Evolutionary conservation across 2,329 filamentous ascomycete species (phyloP).

Genomic region (Exophiala viscosa): DNA sequence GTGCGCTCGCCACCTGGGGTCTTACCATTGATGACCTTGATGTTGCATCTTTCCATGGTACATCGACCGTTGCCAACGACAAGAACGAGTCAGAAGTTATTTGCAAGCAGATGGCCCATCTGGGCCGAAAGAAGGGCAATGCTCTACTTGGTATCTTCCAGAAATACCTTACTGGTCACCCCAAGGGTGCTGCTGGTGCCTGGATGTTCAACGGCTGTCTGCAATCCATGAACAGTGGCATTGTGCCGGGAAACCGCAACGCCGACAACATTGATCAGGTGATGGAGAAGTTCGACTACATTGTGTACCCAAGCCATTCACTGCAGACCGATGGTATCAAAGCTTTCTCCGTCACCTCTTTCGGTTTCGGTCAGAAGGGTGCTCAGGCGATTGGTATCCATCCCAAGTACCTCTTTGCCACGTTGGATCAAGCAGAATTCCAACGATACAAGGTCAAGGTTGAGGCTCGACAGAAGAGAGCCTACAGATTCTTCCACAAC

Average conservation of each 20-base stretch:
- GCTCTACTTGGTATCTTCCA: conserved; percentile 97
- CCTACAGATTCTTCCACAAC: conserved; percentile 98
- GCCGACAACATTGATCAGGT: conserved; percentile 94
- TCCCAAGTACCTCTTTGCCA: conserved; percentile 90
- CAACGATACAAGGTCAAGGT: conserved; percentile 81
- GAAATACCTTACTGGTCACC: conserved; percentile 97
- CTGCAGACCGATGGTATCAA: conserved; percentile 98
- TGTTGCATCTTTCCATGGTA: conserved; percentile 98
- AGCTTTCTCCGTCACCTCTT: conserved; percentile 97
- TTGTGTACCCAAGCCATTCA: conserved; percentile 90
- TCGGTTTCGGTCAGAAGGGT: conserved; percentile 98
- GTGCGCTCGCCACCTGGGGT: conserved; percentile 95
- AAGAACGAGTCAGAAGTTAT: conserved; percentile 99
- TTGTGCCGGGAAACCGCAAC: conserved; percentile 96
- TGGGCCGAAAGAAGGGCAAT: conserved; percentile 94
- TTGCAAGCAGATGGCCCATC: conserved; percentile 90
- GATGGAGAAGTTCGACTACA: conserved; percentile 97
- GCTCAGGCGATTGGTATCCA: conserved; percentile 96
- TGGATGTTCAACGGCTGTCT: conserved; percentile 99
- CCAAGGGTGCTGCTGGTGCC: conserved; percentile 96
- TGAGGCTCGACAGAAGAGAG: conserved; percentile 92
- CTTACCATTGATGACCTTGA: conserved; percentile 93
- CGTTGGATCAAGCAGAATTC: conserved; percentile 84
- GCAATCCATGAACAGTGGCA: conserved; percentile 87
- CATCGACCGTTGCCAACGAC: conserved; percentile 96